Evolutionary conservation across 345 rosid genomes (phyloP).

Genomic region (Cardamine chenopodiifolia): DNA sequence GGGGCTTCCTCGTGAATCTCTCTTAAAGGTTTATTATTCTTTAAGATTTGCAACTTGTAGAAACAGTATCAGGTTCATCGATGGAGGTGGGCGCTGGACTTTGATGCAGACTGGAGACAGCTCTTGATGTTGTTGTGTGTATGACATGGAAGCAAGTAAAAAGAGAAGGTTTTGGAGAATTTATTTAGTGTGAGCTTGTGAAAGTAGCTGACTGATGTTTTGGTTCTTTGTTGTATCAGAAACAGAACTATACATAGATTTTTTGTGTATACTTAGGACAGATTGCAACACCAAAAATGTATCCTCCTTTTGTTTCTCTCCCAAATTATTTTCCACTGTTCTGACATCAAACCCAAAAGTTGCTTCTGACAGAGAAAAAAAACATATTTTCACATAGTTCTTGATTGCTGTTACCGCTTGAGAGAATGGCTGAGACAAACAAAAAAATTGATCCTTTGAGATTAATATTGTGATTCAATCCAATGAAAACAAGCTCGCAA

Average conservation of each 20-base stretch:
- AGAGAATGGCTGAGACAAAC: background rate
- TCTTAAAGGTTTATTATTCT: slow-evolving; percentile 7
- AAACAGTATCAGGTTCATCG: slow-evolving; percentile 37
- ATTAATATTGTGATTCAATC: background rate
- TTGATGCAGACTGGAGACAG: slow-evolving; percentile 29
- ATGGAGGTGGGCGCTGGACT: slow-evolving; percentile 29
- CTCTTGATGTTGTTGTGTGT: slow-evolving; percentile 18
- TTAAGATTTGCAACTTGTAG: slow-evolving; percentile 3
- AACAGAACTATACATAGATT: slow-evolving; percentile 40
- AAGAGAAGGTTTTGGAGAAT: background rate
- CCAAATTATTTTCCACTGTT: background rate
- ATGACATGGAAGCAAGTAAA: slow-evolving; percentile 24
- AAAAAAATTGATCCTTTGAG: background rate
- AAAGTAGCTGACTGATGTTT: slow-evolving; percentile 28
- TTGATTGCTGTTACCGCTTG: background rate
- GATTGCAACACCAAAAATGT: slow-evolving; percentile 27
- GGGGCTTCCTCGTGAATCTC: slow-evolving; percentile 10
- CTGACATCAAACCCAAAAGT: slow-evolving; percentile 19
- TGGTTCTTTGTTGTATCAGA: slow-evolving; percentile 17
- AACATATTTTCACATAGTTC: slow-evolving; percentile 9
- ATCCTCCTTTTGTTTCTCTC: slow-evolving; percentile 1
- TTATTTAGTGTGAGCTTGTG: slow-evolving; percentile 31
- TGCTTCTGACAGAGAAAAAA: slow-evolving; percentile 1
- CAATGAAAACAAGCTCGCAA: background rate
- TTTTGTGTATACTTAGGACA: slow-evolving; percentile 37